Base-by-base conservation (phyloP, 805 yeast genomes). In the Diddensiella santjacobensis region DNA sequence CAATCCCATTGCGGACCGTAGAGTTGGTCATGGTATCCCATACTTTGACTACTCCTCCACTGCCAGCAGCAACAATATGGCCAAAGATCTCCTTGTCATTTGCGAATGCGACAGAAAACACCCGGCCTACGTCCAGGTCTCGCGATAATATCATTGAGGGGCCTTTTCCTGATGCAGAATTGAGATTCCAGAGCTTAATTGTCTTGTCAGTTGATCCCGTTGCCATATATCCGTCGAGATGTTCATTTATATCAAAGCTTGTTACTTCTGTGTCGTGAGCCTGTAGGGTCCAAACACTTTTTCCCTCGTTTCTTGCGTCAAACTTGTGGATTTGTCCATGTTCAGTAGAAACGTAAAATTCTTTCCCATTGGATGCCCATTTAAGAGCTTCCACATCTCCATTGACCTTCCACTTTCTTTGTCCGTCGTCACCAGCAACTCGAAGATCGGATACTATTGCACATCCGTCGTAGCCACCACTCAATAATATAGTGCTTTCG, bases 211-310 rank as follows among this genome's bases (percentile, higher is more conserved):
- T 87, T 3, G 96, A 96, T 44, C 93, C 83, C 1, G 98, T 87
- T 20, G 82, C 80, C 62, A 93, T 67, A 73, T 87, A 69, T 17
- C 91, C 93, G 22, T 83, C 81, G 26, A 88, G 64, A 62, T 71
- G 77, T 22, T 64, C 63, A 68, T 87, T 90, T 31, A 83, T 75
- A 56, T 83, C 84, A 57, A 93, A 75, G 1, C 91, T 74, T 3
- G 96, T 84, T 52, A 93, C 84, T 52, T 96, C 97, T 2, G 95
- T 79, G 69, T 93, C 98, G 65, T 93, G 99, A 2, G 98, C 98
- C 67, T 93, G 96, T 58, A 93, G 73, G 2, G 96, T 87, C 99
- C 99, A 93, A 26, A 91, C 60, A 17, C 97, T 90, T 49, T 73
- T 70, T 40, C 74, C 75, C 33, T 73, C 78, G 44, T 70, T 71